Base-by-base conservation (phyloP, 768 basidiomycete species). In the Mycena maculata region DNA sequence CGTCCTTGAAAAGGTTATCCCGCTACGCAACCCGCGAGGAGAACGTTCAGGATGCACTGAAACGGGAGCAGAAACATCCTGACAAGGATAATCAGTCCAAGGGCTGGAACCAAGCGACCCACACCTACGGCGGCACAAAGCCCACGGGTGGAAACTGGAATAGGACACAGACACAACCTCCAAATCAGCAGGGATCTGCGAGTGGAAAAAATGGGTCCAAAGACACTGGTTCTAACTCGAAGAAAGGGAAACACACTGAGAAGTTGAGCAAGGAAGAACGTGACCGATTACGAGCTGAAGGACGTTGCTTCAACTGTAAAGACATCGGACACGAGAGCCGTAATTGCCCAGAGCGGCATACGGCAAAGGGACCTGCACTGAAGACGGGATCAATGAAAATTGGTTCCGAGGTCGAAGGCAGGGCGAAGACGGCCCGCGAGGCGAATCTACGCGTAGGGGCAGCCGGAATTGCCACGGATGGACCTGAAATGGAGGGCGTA, bases 261-360 rank as follows among this genome's bases (percentile, higher is more conserved):
- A 41, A 42, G 28, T 56, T 60, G 41, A 36, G 63, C n/a, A 55
- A 60, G 13, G 68, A 72, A 33, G 68, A 72, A 53, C 33, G 54
- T 3, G 65, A 72, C 5, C n/a, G 55, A 0, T 22, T 72, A 0
- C n/a, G 65, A 4, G 69, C 70, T 0, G 72, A 73, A 44, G 68
- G 70, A 0, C 36, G 66, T 3, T 76, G 75, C 55, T 75, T 71
- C 39, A 47, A 41, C 13, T 76, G 74, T 50, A 68, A 71, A 30
- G 67, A 75, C 11, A 18, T 61, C 0, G 75, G 75, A 0, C 73
- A 76, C 48, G 45, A 68, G 1, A 60, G 60, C 15, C 36, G 59
- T 13, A 67, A 74, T 25, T 74, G 73, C 28, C 68, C 70, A 1
- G 39, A 33, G 0, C n/a, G 50, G 12, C 55, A 60, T 2, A 57